Percentiles rank a stretch among this genome's conserved stretches.
Conservation (phyloP, 805 yeast genomes). For the Kazachstania martiniae region DNA sequence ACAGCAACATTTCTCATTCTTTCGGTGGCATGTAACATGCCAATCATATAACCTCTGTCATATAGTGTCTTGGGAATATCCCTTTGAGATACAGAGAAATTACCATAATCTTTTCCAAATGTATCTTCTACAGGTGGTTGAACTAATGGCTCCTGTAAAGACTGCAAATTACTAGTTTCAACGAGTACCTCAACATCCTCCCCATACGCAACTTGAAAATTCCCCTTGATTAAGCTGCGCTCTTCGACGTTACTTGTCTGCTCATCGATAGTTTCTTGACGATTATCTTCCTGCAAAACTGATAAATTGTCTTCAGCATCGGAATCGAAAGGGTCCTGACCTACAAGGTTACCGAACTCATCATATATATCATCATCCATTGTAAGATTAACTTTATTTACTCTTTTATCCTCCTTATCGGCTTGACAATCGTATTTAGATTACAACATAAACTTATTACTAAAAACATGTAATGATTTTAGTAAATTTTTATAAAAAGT, state of each 20-base stretch:
- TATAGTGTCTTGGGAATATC: constrained; percentile 49
- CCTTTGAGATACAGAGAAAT: constrained; percentile 10
- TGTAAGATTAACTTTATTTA: background rate
- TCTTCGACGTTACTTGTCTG: constrained; percentile 4
- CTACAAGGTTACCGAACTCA: constrained; percentile 38
- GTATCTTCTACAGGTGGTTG: constrained; percentile 36
- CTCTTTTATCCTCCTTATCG: background rate
- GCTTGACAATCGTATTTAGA: no score
- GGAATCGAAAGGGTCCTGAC: constrained; percentile 3
- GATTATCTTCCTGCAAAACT: background rate
- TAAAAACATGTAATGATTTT: no score
- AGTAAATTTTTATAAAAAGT: no score
- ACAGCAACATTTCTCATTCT: constrained; percentile 65
- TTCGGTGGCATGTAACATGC: constrained; percentile 42
- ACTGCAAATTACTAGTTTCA: constrained; percentile 42
- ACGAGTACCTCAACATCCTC: constrained; percentile 56
- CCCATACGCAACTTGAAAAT: constrained; percentile 41
- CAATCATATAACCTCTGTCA: constrained; percentile 50
- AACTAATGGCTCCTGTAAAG: constrained; percentile 53
- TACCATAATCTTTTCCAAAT: constrained; percentile 17
- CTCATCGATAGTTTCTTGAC: background rate
- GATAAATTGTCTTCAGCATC: constrained; percentile 1
- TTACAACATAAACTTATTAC: no score
- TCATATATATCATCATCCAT: constrained; percentile 67
- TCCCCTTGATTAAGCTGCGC: constrained; percentile 5